These are phyloP conservation scores for Clarireedia monteithiana DNA, from an alignment of 2,329 filamentous ascomycete species.

Conservation along the genomic window DNA sequence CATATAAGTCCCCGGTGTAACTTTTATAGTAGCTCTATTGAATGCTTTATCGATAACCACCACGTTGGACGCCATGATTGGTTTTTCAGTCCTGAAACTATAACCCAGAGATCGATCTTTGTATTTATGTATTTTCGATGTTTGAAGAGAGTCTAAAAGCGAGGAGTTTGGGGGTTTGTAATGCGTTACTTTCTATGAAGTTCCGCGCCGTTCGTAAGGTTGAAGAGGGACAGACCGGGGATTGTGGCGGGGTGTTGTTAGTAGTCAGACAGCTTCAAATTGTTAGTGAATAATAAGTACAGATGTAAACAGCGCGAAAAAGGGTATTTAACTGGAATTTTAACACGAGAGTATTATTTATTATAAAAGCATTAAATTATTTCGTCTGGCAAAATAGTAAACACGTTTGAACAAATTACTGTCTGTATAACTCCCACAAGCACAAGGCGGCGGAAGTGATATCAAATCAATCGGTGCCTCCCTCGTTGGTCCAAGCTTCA, in stretches of 20 bases:
- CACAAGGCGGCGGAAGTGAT: neutral
- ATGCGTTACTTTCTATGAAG: slow-evolving; percentile 14
- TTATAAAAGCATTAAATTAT: too few species aligned
- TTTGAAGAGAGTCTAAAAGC: neutral
- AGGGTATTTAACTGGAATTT: too few species aligned
- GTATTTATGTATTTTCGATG: neutral
- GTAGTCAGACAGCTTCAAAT: neutral
- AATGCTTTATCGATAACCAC: slow-evolving; percentile 78
- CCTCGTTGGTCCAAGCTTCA: slow-evolving; percentile 29
- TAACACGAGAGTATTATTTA: too few species aligned
- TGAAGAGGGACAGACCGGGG: neutral
- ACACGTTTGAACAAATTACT: neutral
- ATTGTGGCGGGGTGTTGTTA: slow-evolving; percentile 24
- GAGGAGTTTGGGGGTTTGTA: neutral
- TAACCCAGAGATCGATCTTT: neutral
- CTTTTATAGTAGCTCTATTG: slow-evolving; percentile 73
- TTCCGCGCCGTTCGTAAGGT: slow-evolving; percentile 24
- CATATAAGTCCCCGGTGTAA: slow-evolving; percentile 71
- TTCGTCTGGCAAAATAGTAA: too few species aligned
- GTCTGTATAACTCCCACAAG: neutral
- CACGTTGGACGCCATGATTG: slow-evolving; percentile 74
- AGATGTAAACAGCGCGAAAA: too few species aligned
- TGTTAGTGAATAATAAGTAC: too few species aligned
- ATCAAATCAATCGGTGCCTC: slow-evolving; percentile 20
- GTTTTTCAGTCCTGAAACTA: neutral